Evolutionary conservation across 2,329 filamentous ascomycete species (phyloP), one percentile per base, ranked within the genome.

Genomic region (Cryphonectria naterciae): DNA sequence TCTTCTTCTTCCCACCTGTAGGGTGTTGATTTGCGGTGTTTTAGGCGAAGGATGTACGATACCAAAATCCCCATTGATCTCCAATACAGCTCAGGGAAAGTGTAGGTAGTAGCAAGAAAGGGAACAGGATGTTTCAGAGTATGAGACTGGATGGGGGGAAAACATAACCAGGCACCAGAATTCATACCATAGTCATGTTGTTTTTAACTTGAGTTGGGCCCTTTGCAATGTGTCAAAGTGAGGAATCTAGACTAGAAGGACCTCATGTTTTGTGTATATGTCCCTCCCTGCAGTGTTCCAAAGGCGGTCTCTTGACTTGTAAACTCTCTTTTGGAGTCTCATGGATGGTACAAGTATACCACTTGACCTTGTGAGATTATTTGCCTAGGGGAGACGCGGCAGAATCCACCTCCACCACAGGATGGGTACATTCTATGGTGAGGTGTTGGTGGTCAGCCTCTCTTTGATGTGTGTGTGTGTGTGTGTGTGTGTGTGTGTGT

Each of bases 21-120:
- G 39, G 37, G 13, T 17, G 61, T 35, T 39, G n/a, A 32, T 7
- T 25, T 46, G n/a, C 6, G 63, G 63, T 65, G 63, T 65, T 65
- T 17, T 17, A 22, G 35, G 56, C n/a, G 7, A 67, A 58, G 41
- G 68, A 32, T 65, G 62, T 61, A 32, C 60, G n/a, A 67, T 72
- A 67, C 60, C 62, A 62, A 41, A 19, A 32, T 37, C 60, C 46
- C 43, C 41, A 41, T 41, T 54, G n/a, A 37, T 25, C 54, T 37
- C 13, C 49, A 41, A 39, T 61, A 32, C 43, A 43, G 19, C 15
- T 2, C 43, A 49, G 43, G 37, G 35, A 10, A 19, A 4, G 37
- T 39, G 37, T 62, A 22, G 58, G 11, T 39, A 66, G 43, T 46
- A 41, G 25, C 11, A 49, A 52, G 19, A 25, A 46, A 32, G 61